These are phyloP conservation scores for Nematodospora anomalae DNA, from an alignment of 1,139 yeast genomes.

Conservation along the genomic window DNA sequence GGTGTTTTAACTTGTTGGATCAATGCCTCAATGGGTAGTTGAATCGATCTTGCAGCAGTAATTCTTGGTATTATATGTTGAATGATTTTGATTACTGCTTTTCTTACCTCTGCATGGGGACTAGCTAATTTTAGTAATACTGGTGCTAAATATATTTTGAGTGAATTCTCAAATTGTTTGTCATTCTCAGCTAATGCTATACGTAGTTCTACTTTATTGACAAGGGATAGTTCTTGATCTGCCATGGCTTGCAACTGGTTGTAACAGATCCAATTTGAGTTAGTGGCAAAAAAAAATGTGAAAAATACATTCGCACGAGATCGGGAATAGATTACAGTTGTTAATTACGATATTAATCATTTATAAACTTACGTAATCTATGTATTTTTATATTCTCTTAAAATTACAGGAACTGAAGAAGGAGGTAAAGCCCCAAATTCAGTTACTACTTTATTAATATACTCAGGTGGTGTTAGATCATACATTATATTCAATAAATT, in stretches of 20 bases:
- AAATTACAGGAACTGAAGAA: slow-evolving; percentile 92
- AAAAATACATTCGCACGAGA: background rate
- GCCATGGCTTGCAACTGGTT: slow-evolving; percentile 27
- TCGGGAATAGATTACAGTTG: too few relatives aligned
- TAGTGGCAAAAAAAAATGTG: slow-evolving; percentile 12
- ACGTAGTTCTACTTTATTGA: slow-evolving; percentile 79
- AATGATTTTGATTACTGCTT: slow-evolving; percentile 64
- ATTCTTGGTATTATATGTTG: slow-evolving; percentile 70
- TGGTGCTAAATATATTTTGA: slow-evolving; percentile 72
- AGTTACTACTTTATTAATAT: slow-evolving; percentile 90
- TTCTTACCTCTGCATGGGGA: slow-evolving; percentile 63
- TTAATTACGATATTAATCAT: too few relatives aligned
- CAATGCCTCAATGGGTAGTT: slow-evolving; percentile 62
- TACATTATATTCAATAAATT: slow-evolving; percentile 84
- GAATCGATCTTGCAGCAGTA: slow-evolving; percentile 52
- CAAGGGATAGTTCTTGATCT: slow-evolving; percentile 55
- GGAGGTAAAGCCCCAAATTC: slow-evolving; percentile 97
- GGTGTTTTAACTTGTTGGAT: slow-evolving; percentile 64
- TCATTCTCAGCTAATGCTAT: slow-evolving; percentile 77
- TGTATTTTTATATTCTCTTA: slow-evolving; percentile 81
- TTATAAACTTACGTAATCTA: slow-evolving; percentile 44
- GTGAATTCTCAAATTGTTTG: slow-evolving; percentile 58
- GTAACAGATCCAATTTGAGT: background rate
- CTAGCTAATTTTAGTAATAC: slow-evolving; percentile 77
- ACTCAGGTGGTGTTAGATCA: slow-evolving; percentile 93